Evolutionary conservation across 225 moss, liverwort and hornwort species (phyloP), one percentile per base, ranked within the genome.

Genomic region (Rhytidiadelphus loreus): DNA sequence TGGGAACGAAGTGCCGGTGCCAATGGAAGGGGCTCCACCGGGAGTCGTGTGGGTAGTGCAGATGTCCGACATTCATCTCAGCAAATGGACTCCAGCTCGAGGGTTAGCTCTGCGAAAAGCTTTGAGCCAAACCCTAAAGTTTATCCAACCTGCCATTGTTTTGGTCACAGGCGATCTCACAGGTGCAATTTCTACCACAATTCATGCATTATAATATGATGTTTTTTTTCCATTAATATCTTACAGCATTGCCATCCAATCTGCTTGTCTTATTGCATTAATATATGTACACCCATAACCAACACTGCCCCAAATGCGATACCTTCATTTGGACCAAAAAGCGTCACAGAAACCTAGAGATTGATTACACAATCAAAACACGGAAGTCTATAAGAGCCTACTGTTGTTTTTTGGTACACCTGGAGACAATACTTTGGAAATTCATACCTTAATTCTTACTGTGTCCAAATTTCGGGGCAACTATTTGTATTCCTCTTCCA

Each of bases 31-130:
- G 22, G 78, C 87, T 30, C 91, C 91, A 78, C 63, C 95, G n/a
- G 95, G 95, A 85, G 94, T 98, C 39, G 91, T 93, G 26, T 98
- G 98, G 98, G 88, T 97, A 26, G 95, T 98, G 87, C 98, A 98
- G 73, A 86, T 98, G 92, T 98, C 98, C 20, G 97, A 98, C 88
- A 92, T 98, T 77, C 98, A 98, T 72, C 92, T 98, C 69, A 97
- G 97, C 90, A 93, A 85, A 82, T 97, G 90, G 91, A 62, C 92
- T 69, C 94, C 96, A 25, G 86, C 94, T n/a, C 94, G 98, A 26
- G 93, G 91, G 16, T 43, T 86, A 56, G 89, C 97, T 13, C 86
- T 98, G 68, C 86, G 89, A 30, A 96, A 94, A 87, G 81, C 96
- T n/a, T 84, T 96, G 87, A 92, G 93, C 20, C 73, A 62, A 66